These are phyloP conservation scores for Coprinellus aureogranulatus DNA, from an alignment of 768 basidiomycete genomes.

Conservation along the genomic window DNA sequence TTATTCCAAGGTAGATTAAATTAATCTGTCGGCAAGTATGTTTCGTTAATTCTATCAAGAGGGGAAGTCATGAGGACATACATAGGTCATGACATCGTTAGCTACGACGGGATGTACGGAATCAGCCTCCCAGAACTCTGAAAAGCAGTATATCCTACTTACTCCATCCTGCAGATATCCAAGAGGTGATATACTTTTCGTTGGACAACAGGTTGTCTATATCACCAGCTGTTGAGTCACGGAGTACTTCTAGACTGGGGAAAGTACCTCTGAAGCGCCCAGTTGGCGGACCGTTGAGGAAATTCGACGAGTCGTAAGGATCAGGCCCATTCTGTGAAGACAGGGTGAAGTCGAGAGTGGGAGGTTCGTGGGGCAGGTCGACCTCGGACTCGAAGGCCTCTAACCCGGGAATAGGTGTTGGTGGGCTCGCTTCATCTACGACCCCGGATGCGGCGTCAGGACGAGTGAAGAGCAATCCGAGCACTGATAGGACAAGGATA, in stretches of 20 bases:
- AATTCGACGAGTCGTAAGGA: constrained; percentile 15
- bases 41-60: neutral
- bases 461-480: constrained; percentile 14
- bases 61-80: constrained; percentile 22
- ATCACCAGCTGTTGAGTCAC: neutral
- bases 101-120: constrained; percentile 35
- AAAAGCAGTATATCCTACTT: constrained; percentile 22
- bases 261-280: constrained; percentile 51
- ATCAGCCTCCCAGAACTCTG: neutral
- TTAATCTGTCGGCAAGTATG: constrained; percentile 36
- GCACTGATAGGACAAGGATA: constrained; percentile 13
- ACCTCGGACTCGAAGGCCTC: neutral
- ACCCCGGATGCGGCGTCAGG: neutral
- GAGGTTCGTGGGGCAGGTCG: neutral
- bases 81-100: constrained; percentile 77
- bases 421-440: neutral
- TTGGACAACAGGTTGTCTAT: constrained; percentile 65
- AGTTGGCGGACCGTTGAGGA: constrained; percentile 52
- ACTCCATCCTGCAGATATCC: constrained; percentile 81
- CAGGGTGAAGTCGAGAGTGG: neutral
- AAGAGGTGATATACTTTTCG: constrained; percentile 66
- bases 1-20: constrained; percentile 55
- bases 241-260: neutral
- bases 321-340: neutral
- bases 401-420: no score